Conservation (phyloP, 1,139 yeast species). For the Blastobotrys capitulatus region DNA sequence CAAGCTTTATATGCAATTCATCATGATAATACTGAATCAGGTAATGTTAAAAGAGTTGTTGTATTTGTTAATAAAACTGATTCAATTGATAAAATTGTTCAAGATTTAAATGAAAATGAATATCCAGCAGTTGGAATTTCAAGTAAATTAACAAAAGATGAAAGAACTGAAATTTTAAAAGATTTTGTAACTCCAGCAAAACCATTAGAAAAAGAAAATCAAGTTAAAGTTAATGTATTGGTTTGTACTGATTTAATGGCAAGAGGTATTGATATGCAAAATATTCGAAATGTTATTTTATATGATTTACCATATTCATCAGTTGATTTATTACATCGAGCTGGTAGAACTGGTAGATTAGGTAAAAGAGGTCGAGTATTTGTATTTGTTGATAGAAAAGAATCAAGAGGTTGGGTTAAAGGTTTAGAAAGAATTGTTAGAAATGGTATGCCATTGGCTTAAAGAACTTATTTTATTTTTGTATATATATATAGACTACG, state of each 20-base stretch:
- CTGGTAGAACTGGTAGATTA: constrained; percentile 94
- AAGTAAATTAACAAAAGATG: constrained; percentile 56
- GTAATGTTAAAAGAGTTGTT: constrained; percentile 71
- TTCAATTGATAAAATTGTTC: constrained; percentile 55
- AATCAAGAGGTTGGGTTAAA: constrained; percentile 71
- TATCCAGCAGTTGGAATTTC: constrained; percentile 61
- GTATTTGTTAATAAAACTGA: constrained; percentile 78
- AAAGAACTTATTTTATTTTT: not conserved
- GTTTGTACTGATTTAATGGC: constrained; percentile 90
- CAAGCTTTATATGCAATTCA: constrained; percentile 84
- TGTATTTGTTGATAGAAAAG: constrained; percentile 61
- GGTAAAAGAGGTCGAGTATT: constrained; percentile 84
- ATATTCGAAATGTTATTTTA: constrained; percentile 73
- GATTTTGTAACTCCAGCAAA: constrained; percentile 61
- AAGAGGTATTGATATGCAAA: constrained; percentile 81
- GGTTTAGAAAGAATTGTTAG: constrained; percentile 61
- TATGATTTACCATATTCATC: constrained; percentile 83
- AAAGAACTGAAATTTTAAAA: constrained; percentile 49
- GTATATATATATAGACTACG: not conserved
- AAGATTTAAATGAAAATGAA: constrained; percentile 49
- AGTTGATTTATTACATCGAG: constrained; percentile 82
- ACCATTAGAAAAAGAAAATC: constrained; percentile 28
- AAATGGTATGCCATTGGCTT: constrained; percentile 16
- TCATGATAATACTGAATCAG: constrained; percentile 76
- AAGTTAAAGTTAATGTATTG: constrained; percentile 46